Conservation (phyloP, 441 rosid genomes). For the Omphalea diandra region DNA sequence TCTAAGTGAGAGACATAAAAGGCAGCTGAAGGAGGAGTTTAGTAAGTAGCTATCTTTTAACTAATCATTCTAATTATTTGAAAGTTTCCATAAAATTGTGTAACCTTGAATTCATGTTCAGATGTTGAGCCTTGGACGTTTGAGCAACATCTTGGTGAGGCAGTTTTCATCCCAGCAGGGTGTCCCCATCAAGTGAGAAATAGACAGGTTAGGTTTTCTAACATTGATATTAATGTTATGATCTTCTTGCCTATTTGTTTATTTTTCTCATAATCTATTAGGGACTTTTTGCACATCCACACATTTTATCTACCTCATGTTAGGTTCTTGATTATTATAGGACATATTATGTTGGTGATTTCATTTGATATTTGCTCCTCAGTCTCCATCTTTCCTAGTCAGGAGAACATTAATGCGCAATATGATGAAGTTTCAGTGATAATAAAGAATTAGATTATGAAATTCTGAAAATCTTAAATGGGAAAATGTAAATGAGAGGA, state of each 20-base stretch:
- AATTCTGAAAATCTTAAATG: not conserved
- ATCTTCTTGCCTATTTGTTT: not conserved
- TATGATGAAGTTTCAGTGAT: not conserved
- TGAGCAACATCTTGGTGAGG: constrained; percentile 80
- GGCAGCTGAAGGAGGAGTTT: constrained; percentile 73
- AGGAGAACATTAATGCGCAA: not conserved
- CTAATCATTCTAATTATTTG: not conserved
- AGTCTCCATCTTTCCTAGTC: not conserved
- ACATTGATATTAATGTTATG: not conserved
- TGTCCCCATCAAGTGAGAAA: constrained; percentile 96
- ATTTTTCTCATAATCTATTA: not conserved
- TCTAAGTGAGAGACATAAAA: constrained; percentile 53
- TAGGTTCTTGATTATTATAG: not conserved
- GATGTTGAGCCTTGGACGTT: constrained; percentile 94
- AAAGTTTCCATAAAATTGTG: constrained; percentile 9
- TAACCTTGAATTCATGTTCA: constrained; percentile 22
- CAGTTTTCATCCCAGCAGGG: constrained; percentile 85
- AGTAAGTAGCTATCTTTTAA: constrained; percentile 28
- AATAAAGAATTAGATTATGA: not conserved
- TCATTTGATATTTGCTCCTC: not conserved
- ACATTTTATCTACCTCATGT: not conserved
- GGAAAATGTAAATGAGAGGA: not conserved
- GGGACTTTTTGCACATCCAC: not conserved
- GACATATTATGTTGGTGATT: not conserved
- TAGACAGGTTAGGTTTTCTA: constrained; percentile 55